Conservation (phyloP, 805 yeast genomes). For the Sugiyamaella boreocaroliniensis region DNA sequence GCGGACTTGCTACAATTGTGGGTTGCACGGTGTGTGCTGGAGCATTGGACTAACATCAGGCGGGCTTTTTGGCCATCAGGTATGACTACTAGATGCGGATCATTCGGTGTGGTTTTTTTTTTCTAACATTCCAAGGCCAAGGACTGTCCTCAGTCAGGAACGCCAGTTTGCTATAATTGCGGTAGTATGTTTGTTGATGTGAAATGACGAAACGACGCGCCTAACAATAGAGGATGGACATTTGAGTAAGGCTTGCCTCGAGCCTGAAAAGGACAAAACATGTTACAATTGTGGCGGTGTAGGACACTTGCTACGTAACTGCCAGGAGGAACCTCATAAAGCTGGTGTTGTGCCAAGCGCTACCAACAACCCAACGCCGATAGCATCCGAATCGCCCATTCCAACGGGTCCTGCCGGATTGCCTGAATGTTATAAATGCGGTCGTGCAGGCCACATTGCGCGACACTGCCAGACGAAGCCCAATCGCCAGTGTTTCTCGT, state of each 20-base stretch:
- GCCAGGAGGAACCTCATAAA: slow-evolving; percentile 32
- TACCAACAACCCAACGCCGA: not conserved
- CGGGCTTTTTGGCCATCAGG: slow-evolving; percentile 22
- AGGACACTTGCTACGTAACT: slow-evolving; percentile 84
- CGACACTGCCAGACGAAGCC: slow-evolving; percentile 62
- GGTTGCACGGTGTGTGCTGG: slow-evolving; percentile 1
- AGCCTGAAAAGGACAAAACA: slow-evolving; percentile 77
- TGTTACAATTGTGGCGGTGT: slow-evolving; percentile 90
- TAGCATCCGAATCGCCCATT: not conserved
- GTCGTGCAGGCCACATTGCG: slow-evolving; percentile 84
- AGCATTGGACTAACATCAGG: slow-evolving; percentile 10
- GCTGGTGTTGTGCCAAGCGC: slow-evolving; percentile 7
- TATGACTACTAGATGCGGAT: not conserved
- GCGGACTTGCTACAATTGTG: slow-evolving; percentile 24
- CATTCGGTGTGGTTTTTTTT: not conserved
- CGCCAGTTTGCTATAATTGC: slow-evolving; percentile 35
- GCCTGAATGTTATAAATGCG: slow-evolving; percentile 81
- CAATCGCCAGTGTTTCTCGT: slow-evolving; percentile 85
- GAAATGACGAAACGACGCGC: not conserved
- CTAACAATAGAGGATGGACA: slow-evolving; percentile 46
- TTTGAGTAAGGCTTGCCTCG: slow-evolving; percentile 80
- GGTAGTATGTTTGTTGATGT: slow-evolving; percentile 22
- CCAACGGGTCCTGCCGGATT: slow-evolving; percentile 24
- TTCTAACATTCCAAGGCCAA: slow-evolving; percentile 24
- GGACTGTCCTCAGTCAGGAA: slow-evolving; percentile 32